phyloP scores from a whole-genome alignment of 805 yeast species.

The Yamadazyma insecticola region DNA sequence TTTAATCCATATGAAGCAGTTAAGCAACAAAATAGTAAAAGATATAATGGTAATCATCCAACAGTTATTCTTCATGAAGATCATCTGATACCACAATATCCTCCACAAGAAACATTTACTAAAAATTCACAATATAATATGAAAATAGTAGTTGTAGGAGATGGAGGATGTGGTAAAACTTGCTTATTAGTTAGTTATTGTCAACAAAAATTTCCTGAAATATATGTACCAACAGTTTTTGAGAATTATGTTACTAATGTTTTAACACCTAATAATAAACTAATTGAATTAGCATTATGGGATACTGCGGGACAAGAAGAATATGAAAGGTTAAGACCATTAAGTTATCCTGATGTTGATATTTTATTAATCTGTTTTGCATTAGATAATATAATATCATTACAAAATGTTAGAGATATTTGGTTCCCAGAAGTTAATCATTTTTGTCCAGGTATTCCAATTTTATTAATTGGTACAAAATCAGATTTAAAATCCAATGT shows the following conservation, averaged over 20 bases:
- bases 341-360: slow-evolving; percentile 77
- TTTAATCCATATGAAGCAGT: no score
- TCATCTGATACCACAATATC: slow-evolving; percentile 32
- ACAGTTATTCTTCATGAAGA: slow-evolving; percentile 29
- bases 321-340: slow-evolving; percentile 73
- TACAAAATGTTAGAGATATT: slow-evolving; percentile 68
- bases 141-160: slow-evolving; percentile 82
- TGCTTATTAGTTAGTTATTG: slow-evolving; percentile 66
- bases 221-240: slow-evolving; percentile 78
- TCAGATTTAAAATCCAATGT: slow-evolving; percentile 46
- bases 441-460: slow-evolving; percentile 77
- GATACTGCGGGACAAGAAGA: slow-evolving; percentile 92
- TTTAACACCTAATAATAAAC: slow-evolving; percentile 71
- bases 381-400: slow-evolving; percentile 54
- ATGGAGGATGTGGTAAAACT: slow-evolving; percentile 90
- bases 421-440: slow-evolving; percentile 88
- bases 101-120: slow-evolving; percentile 22
- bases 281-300: slow-evolving; percentile 73
- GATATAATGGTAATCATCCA: no score
- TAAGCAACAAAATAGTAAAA: no score
- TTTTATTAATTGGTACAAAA: slow-evolving; percentile 79
- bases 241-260: slow-evolving; percentile 69
- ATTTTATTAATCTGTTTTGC: slow-evolving; percentile 73
- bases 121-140: slow-evolving; percentile 20
- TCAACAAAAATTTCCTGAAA: slow-evolving; percentile 63